A percentile compares a stretch with the other conserved stretches of the same genome.
Conservation (phyloP, 352 stramenopile genomes). For the Pythium oligandrum region DNA sequence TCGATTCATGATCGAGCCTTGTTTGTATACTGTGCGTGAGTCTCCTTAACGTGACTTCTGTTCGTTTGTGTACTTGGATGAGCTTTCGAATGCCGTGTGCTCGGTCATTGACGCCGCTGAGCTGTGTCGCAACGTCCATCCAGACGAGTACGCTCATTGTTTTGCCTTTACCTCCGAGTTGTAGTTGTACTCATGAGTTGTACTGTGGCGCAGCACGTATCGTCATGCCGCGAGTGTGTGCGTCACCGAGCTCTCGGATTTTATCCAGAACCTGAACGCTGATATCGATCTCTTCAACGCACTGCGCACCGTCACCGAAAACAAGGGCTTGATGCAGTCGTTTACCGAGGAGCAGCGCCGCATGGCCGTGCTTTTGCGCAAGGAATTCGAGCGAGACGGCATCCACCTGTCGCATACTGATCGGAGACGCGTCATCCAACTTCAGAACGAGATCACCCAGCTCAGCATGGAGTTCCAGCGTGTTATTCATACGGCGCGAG, state of each 20-base stretch:
- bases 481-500: conserved; percentile 67
- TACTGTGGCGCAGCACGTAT: conserved; percentile 42
- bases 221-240: conserved; percentile 78
- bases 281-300: conserved; percentile 88
- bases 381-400: conserved; percentile 95
- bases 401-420: conserved; percentile 87
- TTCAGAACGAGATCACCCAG: conserved; percentile 88
- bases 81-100: conserved; percentile 94
- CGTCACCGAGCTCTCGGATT: conserved; percentile 90
- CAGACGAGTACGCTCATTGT: conserved; percentile 48
- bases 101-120: conserved; percentile 95
- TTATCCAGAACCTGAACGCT: conserved; percentile 93
- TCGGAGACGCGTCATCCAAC: conserved; percentile 72
- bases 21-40: background rate
- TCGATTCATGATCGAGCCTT: background rate
- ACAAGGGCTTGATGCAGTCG: conserved; percentile 39
- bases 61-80: conserved; percentile 63
- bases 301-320: conserved; percentile 67
- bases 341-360: conserved; percentile 87
- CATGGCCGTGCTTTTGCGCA: conserved; percentile 85
- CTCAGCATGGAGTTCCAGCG: conserved; percentile 86
- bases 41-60: conserved; percentile 1
- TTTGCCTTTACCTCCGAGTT: background rate
- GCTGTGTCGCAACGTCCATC: conserved; percentile 92
- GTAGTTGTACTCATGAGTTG: background rate